Conservation (phyloP, 192 early-diverging fungal species). For the Backusella westeae region DNA sequence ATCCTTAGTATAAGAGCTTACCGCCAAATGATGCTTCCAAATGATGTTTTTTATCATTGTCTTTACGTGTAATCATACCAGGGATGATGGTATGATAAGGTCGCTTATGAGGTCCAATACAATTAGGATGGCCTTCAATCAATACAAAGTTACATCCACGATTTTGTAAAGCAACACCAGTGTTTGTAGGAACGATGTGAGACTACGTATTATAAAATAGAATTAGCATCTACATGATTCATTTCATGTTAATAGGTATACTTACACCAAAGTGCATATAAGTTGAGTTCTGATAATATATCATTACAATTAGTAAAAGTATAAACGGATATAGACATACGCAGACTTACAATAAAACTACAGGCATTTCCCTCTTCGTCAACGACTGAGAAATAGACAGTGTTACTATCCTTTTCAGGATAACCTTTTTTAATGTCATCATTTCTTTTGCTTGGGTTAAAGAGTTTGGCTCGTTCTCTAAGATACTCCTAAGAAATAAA, state of each 20-base stretch:
- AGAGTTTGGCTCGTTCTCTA: constrained; percentile 48
- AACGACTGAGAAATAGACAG: constrained; percentile 74
- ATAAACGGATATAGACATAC: background rate
- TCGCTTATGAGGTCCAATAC: constrained; percentile 63
- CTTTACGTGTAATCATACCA: constrained; percentile 54
- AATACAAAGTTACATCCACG: constrained; percentile 67
- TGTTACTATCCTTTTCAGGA: constrained; percentile 65
- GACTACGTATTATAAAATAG: constrained; percentile 32
- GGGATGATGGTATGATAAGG: constrained; percentile 84
- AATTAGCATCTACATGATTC: background rate
- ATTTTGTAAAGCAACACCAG: constrained; percentile 69
- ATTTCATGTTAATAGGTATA: constrained; percentile 20
- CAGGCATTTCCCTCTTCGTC: constrained; percentile 80
- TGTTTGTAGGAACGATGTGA: constrained; percentile 50
- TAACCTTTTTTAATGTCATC: constrained; percentile 50
- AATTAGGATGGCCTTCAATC: constrained; percentile 59
- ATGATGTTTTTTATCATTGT: constrained; percentile 24
- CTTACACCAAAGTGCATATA: constrained; percentile 53
- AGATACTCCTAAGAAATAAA: constrained; percentile 42
- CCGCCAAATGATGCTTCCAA: constrained; percentile 49
- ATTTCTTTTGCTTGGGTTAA: constrained; percentile 50
- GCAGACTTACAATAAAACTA: constrained; percentile 63
- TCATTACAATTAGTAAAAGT: background rate
- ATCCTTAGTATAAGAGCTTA: background rate
- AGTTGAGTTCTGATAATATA: constrained; percentile 46